Percentiles rank a stretch among this genome's conserved stretches.
Conservation (phyloP, 1,284 basidiomycete genomes). For the Malassezia obtusa region DNA sequence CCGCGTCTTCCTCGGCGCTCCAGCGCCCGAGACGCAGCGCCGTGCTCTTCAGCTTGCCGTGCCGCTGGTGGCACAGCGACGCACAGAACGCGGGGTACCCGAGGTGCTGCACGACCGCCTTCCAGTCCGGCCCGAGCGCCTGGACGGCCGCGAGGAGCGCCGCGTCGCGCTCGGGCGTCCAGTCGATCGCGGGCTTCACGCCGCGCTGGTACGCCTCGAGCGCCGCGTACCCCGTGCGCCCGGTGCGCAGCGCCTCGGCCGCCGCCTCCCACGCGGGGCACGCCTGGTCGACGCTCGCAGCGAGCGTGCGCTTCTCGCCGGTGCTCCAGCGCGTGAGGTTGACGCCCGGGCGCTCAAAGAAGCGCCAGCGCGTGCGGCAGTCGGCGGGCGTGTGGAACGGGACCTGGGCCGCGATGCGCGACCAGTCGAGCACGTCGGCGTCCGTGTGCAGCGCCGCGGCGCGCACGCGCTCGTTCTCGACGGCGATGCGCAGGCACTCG, state of each 20-base stretch:
- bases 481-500: constrained; percentile 8
- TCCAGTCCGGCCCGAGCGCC: constrained; percentile 13
- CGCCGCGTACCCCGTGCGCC: constrained; percentile 7
- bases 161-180: constrained; percentile 10
- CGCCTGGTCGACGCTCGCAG: background rate
- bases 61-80: constrained; percentile 13
- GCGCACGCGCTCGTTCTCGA: constrained; percentile 6
- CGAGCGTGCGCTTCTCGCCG: constrained; percentile 5
- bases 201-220: constrained; percentile 15
- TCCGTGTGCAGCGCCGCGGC: background rate
- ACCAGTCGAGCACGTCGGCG: constrained; percentile 2
- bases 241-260: background rate
- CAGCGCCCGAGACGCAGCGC: constrained; percentile 11
- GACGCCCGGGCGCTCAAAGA: constrained; percentile 3
- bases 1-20: constrained; percentile 14
- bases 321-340: constrained; percentile 7
- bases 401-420: constrained; percentile 1
- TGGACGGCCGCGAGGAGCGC: constrained; percentile 7
- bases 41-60: constrained; percentile 10
- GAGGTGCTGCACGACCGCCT: constrained; percentile 2
- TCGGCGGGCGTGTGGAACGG: constrained; percentile 15
- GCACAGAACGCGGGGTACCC: constrained; percentile 4
- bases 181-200: constrained; percentile 7
- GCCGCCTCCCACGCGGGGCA: constrained; percentile 4
- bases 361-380: constrained; percentile 14